phyloP scores from a whole-genome alignment of 768 basidiomycete genomes.

The Tricholoma sp. region DNA sequence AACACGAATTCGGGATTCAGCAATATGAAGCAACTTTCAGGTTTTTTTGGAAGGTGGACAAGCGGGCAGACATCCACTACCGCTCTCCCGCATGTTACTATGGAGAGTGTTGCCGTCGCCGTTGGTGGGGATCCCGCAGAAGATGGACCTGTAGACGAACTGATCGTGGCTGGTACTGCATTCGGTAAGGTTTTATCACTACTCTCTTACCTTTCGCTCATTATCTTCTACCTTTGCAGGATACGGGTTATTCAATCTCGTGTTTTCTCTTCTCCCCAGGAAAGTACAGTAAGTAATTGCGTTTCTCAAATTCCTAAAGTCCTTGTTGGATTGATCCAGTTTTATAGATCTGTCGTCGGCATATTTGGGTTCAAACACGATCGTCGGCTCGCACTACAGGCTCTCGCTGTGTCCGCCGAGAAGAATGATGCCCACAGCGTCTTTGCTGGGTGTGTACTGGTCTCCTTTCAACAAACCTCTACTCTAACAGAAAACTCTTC shows the following conservation, averaged over 20 bases:
- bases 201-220: slow-evolving; percentile 3
- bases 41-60: slow-evolving; percentile 5
- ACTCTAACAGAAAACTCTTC: background rate
- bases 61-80: no score
- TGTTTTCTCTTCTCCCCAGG: slow-evolving; percentile 71
- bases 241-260: slow-evolving; percentile 73
- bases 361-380: slow-evolving; percentile 76
- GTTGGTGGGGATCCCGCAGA: no score
- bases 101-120: no score
- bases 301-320: background rate
- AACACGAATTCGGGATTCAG: background rate
- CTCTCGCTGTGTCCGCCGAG: slow-evolving; percentile 62
- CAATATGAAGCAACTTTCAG: background rate
- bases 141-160: slow-evolving; percentile 27
- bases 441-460: slow-evolving; percentile 59
- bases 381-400: slow-evolving; percentile 59
- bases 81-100: no score
- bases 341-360: slow-evolving; percentile 58
- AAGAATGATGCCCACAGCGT: slow-evolving; percentile 69
- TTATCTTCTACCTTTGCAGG: slow-evolving; percentile 20
- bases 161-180: slow-evolving; percentile 71
- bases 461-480: background rate
- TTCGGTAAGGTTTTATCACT: slow-evolving; percentile 48
- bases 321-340: background rate
- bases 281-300: slow-evolving; percentile 50